Conservation (phyloP, 2,329 filamentous ascomycete genomes). For the Pseudogymnoascus sp. region DNA sequence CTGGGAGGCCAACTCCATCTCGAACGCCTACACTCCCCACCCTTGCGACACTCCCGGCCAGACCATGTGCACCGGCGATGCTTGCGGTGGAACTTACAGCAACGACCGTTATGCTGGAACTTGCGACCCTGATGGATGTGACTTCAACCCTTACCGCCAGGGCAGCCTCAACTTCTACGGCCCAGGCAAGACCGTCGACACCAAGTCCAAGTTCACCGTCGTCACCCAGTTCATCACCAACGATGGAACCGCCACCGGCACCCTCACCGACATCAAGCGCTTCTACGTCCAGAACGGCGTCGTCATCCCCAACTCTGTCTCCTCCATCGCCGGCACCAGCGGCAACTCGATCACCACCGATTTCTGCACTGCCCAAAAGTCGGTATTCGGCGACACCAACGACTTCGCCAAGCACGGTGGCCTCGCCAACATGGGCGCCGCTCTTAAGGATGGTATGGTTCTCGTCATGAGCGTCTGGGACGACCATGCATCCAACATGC, state of each 20-base stretch:
- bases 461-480: constrained; percentile 54
- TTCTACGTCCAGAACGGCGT: constrained; percentile 50
- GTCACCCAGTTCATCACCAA: constrained; percentile 52
- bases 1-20: constrained; percentile 56
- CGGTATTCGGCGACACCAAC: constrained; percentile 45
- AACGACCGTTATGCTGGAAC: constrained; percentile 44
- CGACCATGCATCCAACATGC: constrained; percentile 57
- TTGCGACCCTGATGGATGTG: constrained; percentile 55
- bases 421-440: constrained; percentile 45
- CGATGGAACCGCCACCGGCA: constrained; percentile 14
- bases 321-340: constrained; percentile 36
- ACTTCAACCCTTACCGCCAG: constrained; percentile 55
- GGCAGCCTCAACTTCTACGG: constrained; percentile 51
- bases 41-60: constrained; percentile 41
- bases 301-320: constrained; percentile 44
- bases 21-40: constrained; percentile 52
- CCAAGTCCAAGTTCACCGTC: constrained; percentile 46
- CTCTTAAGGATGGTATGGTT: constrained; percentile 52
- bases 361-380: constrained; percentile 52
- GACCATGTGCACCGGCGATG: constrained; percentile 34
- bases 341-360: constrained; percentile 48
- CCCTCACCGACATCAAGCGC: constrained; percentile 46
- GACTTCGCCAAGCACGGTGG: constrained; percentile 50
- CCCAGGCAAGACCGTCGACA: constrained; percentile 46
- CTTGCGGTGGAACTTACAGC: constrained; percentile 34